Conservation (phyloP, 192 early-diverging fungal species). For the Umbelopsis vinacea region DNA sequence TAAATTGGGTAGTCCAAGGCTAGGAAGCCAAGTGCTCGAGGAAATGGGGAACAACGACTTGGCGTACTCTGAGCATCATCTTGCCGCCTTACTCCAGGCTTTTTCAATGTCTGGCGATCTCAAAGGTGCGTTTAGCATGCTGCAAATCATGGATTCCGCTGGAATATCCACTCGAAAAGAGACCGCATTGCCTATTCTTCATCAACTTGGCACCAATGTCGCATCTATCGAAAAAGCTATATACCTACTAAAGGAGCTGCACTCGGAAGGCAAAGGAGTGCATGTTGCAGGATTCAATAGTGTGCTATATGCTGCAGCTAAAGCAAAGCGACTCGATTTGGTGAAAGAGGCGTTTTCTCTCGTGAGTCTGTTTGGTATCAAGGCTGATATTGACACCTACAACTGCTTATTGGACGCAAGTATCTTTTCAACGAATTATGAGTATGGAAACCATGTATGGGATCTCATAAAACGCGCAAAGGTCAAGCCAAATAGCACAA, state of each 20-base stretch:
- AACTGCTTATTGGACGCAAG: conserved; percentile 59
- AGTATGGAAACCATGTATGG: conserved; percentile 51
- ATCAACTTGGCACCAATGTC: conserved; percentile 34
- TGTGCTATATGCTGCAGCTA: conserved; percentile 54
- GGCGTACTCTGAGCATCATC: conserved; percentile 53
- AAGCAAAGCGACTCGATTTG: conserved; percentile 39
- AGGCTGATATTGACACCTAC: conserved; percentile 54
- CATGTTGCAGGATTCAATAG: conserved; percentile 64
- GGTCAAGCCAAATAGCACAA: conserved; percentile 45
- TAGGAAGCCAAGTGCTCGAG: conserved; percentile 47
- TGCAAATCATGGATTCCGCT: conserved; percentile 56
- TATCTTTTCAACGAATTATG: conserved; percentile 43
- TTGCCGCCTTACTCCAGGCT: conserved; percentile 61
- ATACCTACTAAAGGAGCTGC: conserved; percentile 44
- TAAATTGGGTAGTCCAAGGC: conserved; percentile 37
- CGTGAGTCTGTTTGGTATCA: conserved; percentile 34
- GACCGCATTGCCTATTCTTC: conserved; percentile 43
- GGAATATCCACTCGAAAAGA: conserved; percentile 47
- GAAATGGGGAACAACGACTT: conserved; percentile 42
- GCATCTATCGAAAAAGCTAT: conserved; percentile 43
- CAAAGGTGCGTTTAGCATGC: conserved; percentile 58
- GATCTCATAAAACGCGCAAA: conserved; percentile 41
- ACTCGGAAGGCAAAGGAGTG: conserved; percentile 42
- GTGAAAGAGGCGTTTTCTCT: conserved; percentile 47
- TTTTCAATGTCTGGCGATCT: conserved; percentile 53